Base-by-base conservation (phyloP, 192 early-diverging fungal genomes). In the Polychytrium aggregatum region DNA sequence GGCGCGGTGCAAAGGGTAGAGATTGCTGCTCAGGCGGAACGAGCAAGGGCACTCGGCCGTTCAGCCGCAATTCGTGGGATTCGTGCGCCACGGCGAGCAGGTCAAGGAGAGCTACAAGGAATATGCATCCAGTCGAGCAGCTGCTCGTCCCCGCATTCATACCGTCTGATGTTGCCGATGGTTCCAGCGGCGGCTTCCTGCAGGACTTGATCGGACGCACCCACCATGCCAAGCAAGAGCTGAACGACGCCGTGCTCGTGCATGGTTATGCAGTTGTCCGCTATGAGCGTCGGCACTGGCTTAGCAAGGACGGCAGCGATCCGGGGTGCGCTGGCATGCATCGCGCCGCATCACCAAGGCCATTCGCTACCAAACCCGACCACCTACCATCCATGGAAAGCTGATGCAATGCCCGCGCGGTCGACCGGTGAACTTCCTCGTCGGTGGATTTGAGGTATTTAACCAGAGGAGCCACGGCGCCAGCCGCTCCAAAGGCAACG, bases 211-310 rank as follows among this genome's bases (percentile, higher is more conserved):
- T 81, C 78, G 6, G 65, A 48, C 0, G 70, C 71, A 1, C 78
- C 78, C 4, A 81, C 78, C 78, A 81, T 81, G 0, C 78, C 76
- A 14, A 81, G 50, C 35, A 81, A 41, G 14, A 81, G 60, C 56
- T 81, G 76, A 2, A 81, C 78, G 11, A 81, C 78, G 13, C 78
- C 78, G 52, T 81, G 59, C 48, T 81, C 78, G 43, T 81, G 78
- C 78, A 81, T 81, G 2, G 78, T 79, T 16, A 81, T 76, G 58
- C 78, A 81, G 45, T 81, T 81, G 44, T 81, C 76, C 22, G 78
- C 76, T 74, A 50, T 30, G 20, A n/a, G n/a, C n/a, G n/a, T n/a
- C n/a, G n/a, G n/a, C n/a, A n/a, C n/a, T n/a, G n/a, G n/a, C n/a
- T 5, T 29, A 4, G 16, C 21, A n/a, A 14, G 4, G 6, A 46